Evolutionary conservation across 2,329 filamentous ascomycete species (phyloP), one percentile per base, ranked within the genome.

Genomic region (Aspergillus uvarum): DNA sequence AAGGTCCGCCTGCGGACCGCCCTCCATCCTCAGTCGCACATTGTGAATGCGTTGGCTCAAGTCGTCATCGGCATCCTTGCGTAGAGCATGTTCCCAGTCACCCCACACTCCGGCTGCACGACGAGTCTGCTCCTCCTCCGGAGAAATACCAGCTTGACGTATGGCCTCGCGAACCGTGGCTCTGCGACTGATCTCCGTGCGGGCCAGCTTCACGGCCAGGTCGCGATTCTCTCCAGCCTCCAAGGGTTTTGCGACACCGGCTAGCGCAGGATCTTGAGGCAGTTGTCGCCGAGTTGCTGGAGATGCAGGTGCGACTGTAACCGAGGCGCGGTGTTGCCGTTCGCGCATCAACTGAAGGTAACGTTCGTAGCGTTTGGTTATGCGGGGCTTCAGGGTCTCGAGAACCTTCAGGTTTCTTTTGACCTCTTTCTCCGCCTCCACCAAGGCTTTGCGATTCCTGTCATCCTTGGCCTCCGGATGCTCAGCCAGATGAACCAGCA

Each of bases 371-470:
- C 88, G 84, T 63, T 82, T 83, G 50, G 89, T 86, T 56, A 99
- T 89, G 19, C 88, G 83, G 0, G 92, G 92, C 70, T 92, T 95
- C 59, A 97, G 82, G 8, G 82, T 77, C 74, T 97, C 93, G 31
- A 99, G 81, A 63, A 88, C 85, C 62, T 83, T 80, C 14, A 96
- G 76, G 19, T 92, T 88, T 11, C 79, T 77, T 47, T 83, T 81
- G 24, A 94, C 84, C 2, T 87, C 83, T 56, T 82, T 85, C 50
- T 85, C 85, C 8, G 86, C 87, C 47, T 79, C 78, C 51, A 80
- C 77, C 51, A 89, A 71, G 12, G 80, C 80, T 56, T 77, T 75
- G 58, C 81, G 81, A 64, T 84, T 83, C 38, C 89, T 85, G 10
- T 85, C 82, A 7, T 86, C 83, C 66, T 85, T 89, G 50, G 86